Base-by-base conservation (phyloP, 768 basidiomycete species). In the Lentinula detonsa region DNA sequence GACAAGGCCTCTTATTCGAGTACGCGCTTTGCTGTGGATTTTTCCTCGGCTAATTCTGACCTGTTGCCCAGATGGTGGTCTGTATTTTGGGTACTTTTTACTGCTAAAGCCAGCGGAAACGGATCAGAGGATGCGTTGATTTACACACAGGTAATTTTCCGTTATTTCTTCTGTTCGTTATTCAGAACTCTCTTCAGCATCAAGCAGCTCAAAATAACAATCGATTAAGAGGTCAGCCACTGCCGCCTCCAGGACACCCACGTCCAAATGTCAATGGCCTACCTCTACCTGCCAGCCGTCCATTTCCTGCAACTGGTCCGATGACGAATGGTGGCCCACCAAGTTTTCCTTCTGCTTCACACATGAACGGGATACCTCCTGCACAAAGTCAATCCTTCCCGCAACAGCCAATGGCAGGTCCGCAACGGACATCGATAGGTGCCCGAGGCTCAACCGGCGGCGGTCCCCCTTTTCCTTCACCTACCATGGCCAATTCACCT, bases 21-120 rank as follows among this genome's bases (percentile, higher is more conserved):
- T 91, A 67, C 55, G 88, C 78, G 51, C 48, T 67, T 59, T 58
- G 35, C 58, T 53, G 57, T 31, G 60, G 61, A 57, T 64, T n/a
- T 43, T 57, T 40, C 46, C 31, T 51, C 49, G 61, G n/a, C 39
- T 16, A 15, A 39, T 16, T 61, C 58, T 48, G 61, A 58, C 53
- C 49, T 49, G 62, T 57, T 65, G 58, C 55, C 34, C 65, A 91
- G 90, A 70, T 93, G 91, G 91, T 93, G 91, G 91, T 88, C 85
- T 65, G 91, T 93, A 23, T 93, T 93, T 67, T 93, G 91, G 91
- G 86, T 91, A 0, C 75, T 92, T 15, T 93, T 92, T 70, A 85
- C 85, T 11, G 89, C 90, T 50, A 92, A 92, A 73, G 89, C 86
- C 64, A 87, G 80, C 53, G 83, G 82, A 34, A 70, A 69, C 8